Evolutionary conservation across 2,329 filamentous ascomycete species (phyloP), one percentile per base, ranked within the genome.

Genomic region (Eutypella sp.): DNA sequence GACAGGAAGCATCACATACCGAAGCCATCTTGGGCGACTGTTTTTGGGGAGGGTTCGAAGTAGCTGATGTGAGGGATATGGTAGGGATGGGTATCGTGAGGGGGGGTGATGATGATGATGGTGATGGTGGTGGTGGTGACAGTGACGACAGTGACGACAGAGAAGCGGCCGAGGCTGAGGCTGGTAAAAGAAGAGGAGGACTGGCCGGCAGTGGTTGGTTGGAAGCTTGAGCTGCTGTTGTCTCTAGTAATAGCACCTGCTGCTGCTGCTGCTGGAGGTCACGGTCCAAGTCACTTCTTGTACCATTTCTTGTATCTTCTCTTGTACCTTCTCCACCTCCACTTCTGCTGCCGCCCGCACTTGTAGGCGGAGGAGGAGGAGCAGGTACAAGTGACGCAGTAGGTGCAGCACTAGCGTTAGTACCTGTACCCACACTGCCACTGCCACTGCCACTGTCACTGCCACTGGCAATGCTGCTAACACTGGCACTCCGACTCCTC

Each of bases 1-100:
- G 6, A 29, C 16, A 42, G 11, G 39, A 23, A 15, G 3, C 9
- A 13, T 39, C 16, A 52, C 75, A 70, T 75, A 80, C 76, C 60
- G 76, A 70, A 69, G 76, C 70, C 76, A 80, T 80, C 57, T 68
- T 75, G 69, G 63, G 60, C 60, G 66, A 58, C 55, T 57, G 51
- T 50, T 45, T 48, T 48, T 51, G 45, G 38, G 53, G 48, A 44
- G 50, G 55, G 45, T 57, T 54, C 51, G 52, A n/a, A n/a, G n/a
- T 48, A 61, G 59, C 56, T 59, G 53, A 46, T 42, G 57, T 40
- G 8, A 55, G 45, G 40, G 55, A 47, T 1, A 55, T 45, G 36
- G 51, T 44, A 48, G 50, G 50, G 45, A 58, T 60, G 50, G 64
- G 58, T 52, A 64, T 55, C 55, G 53, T 51, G 43, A 56, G 57